A percentile compares a stretch with the other conserved stretches of the same genome.
Conservation (phyloP, 176 grass and related monocot genomes). For the Oryza glumipatula region DNA sequence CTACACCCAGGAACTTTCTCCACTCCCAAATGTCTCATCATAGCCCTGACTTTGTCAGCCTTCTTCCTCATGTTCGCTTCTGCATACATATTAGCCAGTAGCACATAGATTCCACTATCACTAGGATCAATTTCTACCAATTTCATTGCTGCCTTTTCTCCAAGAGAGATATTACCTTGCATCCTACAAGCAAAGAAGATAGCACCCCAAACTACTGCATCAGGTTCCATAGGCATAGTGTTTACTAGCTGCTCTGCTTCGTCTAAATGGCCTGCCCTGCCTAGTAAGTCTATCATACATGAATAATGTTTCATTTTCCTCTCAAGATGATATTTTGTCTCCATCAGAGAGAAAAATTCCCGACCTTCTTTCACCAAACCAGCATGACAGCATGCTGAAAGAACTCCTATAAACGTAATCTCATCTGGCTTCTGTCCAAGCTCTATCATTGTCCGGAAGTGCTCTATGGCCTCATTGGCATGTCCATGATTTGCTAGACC, state of each 20-base stretch:
- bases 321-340: conserved; percentile 58
- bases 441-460: conserved; percentile 67
- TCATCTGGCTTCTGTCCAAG: conserved; percentile 65
- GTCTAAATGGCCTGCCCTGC: conserved; percentile 63
- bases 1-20: conserved; percentile 85
- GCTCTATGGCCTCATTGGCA: conserved; percentile 56
- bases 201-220: conserved; percentile 70
- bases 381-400: conserved; percentile 82
- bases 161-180: conserved; percentile 67
- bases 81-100: conserved; percentile 81
- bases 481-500: conserved; percentile 72
- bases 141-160: conserved; percentile 67
- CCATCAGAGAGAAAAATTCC: conserved; percentile 58
- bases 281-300: conserved; percentile 87
- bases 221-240: conserved; percentile 70
- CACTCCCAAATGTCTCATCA: conserved; percentile 75
- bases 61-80: conserved; percentile 75
- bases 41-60: conserved; percentile 66
- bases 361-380: conserved; percentile 65
- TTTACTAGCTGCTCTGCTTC: conserved; percentile 81
- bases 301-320: conserved; percentile 82
- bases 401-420: conserved; percentile 71
- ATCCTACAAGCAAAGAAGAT: conserved; percentile 87
- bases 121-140: conserved; percentile 68
- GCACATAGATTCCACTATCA: conserved; percentile 77